Conservation (phyloP, 441 rosid genomes). For the Viola pubescens region DNA sequence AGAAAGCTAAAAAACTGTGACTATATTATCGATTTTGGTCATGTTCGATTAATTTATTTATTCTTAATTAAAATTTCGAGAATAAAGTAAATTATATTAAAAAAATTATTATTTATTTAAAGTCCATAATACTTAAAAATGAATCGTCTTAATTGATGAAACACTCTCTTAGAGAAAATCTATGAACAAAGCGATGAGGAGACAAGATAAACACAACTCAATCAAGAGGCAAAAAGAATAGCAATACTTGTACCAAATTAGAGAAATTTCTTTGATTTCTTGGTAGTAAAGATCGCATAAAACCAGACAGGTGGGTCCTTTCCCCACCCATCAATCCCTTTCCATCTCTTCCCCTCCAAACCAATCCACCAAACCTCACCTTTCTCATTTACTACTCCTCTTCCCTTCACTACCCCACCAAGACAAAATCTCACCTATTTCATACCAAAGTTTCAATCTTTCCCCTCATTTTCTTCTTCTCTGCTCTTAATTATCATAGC, state of each 20-base stretch:
- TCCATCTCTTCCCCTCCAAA: background rate
- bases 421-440: background rate
- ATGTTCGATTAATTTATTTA: no score
- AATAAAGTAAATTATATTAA: no score
- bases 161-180: no score
- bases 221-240: background rate
- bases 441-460: background rate
- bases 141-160: no score
- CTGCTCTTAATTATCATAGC: background rate
- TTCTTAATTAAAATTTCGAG: no score
- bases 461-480: background rate
- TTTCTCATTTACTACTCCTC: conserved; percentile 9
- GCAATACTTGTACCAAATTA: background rate
- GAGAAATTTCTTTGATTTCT: background rate
- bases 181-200: no score
- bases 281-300: conserved; percentile 17
- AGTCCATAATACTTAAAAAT: no score
- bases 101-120: no score
- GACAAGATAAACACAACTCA: no score
- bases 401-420: background rate
- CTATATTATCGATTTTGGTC: no score
- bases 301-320: conserved; percentile 35
- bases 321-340: conserved; percentile 13
- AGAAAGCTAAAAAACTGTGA: no score
- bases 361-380: conserved; percentile 18